phyloP scores from a whole-genome alignment of 139 green algal genomes.

The Micractinium sp. region DNA sequence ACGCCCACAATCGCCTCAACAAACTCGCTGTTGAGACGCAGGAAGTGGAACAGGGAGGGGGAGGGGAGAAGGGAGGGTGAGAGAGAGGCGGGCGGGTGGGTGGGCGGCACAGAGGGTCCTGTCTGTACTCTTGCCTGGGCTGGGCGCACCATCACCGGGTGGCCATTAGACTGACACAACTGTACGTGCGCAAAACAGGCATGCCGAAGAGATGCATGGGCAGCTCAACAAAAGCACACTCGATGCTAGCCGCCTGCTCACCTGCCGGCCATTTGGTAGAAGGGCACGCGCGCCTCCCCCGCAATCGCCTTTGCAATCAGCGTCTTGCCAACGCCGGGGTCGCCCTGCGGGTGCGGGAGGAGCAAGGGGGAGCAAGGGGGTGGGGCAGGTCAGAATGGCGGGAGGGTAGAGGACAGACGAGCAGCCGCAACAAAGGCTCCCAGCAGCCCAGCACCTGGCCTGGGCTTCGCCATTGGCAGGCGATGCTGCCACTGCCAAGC shows the following conservation, averaged over 20 bases:
- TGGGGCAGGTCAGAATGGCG: neutral
- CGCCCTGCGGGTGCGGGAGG: conserved; percentile 62
- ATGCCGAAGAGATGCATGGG: no score
- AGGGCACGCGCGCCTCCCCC: conserved; percentile 87
- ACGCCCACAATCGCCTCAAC: conserved; percentile 98
- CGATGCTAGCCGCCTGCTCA: neutral
- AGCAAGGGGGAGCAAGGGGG: neutral
- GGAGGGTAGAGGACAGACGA: neutral
- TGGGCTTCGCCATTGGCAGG: no score
- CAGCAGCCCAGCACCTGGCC: no score
- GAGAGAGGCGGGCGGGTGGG: neutral
- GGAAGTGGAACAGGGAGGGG: no score
- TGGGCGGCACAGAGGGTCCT: neutral
- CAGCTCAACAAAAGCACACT: no score
- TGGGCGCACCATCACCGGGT: no score
- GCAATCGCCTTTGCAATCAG: conserved; percentile 95
- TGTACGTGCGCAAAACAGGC: neutral
- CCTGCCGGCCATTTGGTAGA: conserved; percentile 91
- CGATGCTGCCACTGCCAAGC: no score
- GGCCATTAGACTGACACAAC: no score
- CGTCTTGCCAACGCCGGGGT: conserved; percentile 91
- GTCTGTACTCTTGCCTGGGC: no score
- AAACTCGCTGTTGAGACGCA: conserved; percentile 84
- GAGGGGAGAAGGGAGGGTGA: neutral
- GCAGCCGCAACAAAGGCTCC: neutral